A percentile compares a stretch with the other conserved stretches of the same genome.
These are phyloP conservation scores for Cutaneotrichosporon dermatis DNA, from an alignment of 1,284 basidiomycete genomes.

Conservation along the genomic window DNA sequence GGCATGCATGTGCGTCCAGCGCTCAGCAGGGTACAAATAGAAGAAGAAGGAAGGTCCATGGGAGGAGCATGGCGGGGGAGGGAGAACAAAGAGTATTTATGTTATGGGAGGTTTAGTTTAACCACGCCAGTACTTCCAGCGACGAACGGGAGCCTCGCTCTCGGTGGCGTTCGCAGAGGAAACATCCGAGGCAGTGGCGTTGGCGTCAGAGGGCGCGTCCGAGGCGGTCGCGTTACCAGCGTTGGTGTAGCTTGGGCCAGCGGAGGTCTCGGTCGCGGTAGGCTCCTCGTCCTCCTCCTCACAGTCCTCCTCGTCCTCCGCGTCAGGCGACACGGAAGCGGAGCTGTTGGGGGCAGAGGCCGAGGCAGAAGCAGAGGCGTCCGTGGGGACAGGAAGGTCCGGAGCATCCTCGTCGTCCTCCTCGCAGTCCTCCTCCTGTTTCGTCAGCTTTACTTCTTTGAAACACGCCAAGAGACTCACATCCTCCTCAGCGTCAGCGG, in stretches of 20 bases:
- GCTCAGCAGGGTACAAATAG: slow-evolving; percentile 1
- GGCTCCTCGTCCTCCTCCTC: slow-evolving; percentile 13
- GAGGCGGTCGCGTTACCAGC: background rate
- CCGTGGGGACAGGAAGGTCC: too few species aligned
- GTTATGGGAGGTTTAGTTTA: background rate
- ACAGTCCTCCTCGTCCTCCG: slow-evolving; percentile 9
- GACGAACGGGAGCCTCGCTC: slow-evolving; percentile 6
- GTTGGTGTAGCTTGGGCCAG: background rate
- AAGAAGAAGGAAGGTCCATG: slow-evolving; percentile 1
- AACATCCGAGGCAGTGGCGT: background rate
- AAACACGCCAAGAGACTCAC: background rate
- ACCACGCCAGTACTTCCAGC: slow-evolving; percentile 14
- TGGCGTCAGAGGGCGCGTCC: background rate
- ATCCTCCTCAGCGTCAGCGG: background rate
- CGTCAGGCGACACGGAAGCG: background rate
- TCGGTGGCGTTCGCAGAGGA: background rate
- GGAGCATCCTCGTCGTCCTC: background rate
- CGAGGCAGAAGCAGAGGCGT: too few species aligned
- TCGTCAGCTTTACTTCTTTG: background rate
- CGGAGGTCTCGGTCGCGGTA: background rate
- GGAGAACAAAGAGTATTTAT: background rate
- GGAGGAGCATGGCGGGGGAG: background rate
- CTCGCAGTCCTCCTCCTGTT: slow-evolving; percentile 4
- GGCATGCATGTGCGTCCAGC: slow-evolving; percentile 6
- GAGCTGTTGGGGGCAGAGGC: background rate